Percentiles rank a stretch among this genome's conserved stretches.
phyloP scores from a whole-genome alignment of 169 alveolate genomes.

The Cryptosporidium muris region DNA sequence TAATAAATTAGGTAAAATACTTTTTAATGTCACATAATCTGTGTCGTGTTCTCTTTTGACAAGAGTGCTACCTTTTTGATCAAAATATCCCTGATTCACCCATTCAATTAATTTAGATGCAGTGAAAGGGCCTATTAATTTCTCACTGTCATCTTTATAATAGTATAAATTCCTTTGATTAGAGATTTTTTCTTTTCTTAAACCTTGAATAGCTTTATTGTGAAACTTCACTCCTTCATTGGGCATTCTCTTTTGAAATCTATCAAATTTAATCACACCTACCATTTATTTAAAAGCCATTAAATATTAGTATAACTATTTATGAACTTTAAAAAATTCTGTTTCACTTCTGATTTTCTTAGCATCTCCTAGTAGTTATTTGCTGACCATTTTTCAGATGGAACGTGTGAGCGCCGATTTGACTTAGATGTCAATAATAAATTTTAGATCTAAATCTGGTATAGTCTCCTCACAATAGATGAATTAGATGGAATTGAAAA shows the following conservation, averaged over 20 bases:
- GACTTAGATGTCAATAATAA: constrained; percentile 13
- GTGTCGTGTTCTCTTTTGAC: constrained; percentile 38
- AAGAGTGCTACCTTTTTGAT: constrained; percentile 40
- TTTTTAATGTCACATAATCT: constrained; percentile 66
- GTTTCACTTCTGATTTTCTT: constrained; percentile 9
- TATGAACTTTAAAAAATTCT: no score
- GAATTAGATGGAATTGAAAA: constrained; percentile 46
- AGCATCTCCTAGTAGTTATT: background rate
- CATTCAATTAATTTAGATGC: constrained; percentile 34
- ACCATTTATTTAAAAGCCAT: constrained; percentile 9
- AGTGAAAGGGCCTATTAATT: constrained; percentile 62
- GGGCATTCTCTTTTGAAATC: constrained; percentile 29
- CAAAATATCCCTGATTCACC: constrained; percentile 67
- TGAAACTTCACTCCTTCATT: background rate
- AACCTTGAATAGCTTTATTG: constrained; percentile 3
- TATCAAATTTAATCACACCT: background rate
- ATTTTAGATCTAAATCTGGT: constrained; percentile 36
- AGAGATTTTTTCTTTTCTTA: background rate
- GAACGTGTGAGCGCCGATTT: constrained; percentile 20
- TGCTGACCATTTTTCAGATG: background rate
- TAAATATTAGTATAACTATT: no score
- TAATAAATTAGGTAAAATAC: constrained; percentile 43
- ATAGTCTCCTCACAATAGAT: constrained; percentile 15
- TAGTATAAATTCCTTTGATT: background rate
- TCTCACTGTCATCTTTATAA: constrained; percentile 50